Base-by-base conservation (phyloP, 345 rosid species). In the Eucalyptus brandiana region DNA sequence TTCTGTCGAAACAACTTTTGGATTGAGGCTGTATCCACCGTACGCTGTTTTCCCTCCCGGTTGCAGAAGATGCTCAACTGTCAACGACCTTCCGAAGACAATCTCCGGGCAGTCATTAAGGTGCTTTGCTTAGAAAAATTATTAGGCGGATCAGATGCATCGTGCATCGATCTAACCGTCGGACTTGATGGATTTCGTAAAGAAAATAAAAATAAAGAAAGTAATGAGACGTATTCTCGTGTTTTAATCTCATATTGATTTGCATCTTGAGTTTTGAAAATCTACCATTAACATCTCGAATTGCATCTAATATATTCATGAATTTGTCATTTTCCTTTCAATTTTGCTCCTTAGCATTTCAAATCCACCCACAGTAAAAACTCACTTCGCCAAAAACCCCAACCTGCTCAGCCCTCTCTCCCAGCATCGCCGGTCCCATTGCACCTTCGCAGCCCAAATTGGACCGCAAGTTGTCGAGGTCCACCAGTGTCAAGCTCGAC, bases 381-480 rank as follows among this genome's bases (percentile, higher is more conserved):
- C 80, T 18, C 42, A 32, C 32, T 60, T 28, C 16, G 28, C 17
- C 15, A 12, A 28, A 60, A 28, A 12, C 7, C 32, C 32, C n/a
- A 60, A 60, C 67, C n/a, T 28, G 7, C 16, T 60, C 67, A 12
- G 32, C 67, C 32, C 67, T 12, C 67, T 28, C n/a, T 12, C 16
- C 67, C 16, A 3, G 0, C 17, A 12, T 26, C 0, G 32, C 67
- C 67, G 32, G 30, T 26, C 32, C 67, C 67, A 28, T 1, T 60
- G 67, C 67, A 28, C 4, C 32, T 12, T 12, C 67, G 40, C 40
- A 0, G 0, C 21, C 23, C 80, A 18, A 32, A 67, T 67, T 67
- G 12, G 21, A 0, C 21, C 40, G 23, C 23, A 16, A 67, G 40
- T 65, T 65, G 21, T 65, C 37, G 76, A n/a, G 76, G 37, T 65